Evolutionary conservation across 495 filamentous ascomycete genomes (phyloP).

Genomic region (Cairneyella variabilis): DNA sequence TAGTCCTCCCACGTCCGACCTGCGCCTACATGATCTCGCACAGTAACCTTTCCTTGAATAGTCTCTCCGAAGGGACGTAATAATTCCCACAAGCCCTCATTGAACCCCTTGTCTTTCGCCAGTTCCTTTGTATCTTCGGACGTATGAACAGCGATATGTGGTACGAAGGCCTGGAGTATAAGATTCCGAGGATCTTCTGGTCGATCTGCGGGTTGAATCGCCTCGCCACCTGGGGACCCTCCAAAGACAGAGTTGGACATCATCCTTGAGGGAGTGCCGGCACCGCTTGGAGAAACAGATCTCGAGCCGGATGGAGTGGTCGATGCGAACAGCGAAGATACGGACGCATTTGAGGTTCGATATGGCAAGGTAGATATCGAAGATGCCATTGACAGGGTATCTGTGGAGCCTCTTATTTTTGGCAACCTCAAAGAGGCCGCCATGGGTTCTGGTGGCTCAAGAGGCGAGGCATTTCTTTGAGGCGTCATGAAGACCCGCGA

Average conservation of each 20-base stretch:
- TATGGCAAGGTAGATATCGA: conserved; percentile 47
- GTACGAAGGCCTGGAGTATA: conserved; percentile 80
- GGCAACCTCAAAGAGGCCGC: conserved; percentile 45
- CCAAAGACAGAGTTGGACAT: conserved; percentile 45
- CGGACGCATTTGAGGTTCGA: conserved; percentile 48
- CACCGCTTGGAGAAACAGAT: conserved; percentile 55
- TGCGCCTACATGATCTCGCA: conserved; percentile 82
- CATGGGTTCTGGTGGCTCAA: conserved; percentile 55
- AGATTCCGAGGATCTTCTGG: conserved; percentile 63
- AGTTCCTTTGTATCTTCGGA: conserved; percentile 80
- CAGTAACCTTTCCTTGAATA: conserved; percentile 80
- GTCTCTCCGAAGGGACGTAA: conserved; percentile 89
- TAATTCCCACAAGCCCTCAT: conserved; percentile 74
- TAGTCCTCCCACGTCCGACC: conserved; percentile 86
- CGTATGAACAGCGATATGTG: conserved; percentile 78
- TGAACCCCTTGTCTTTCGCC: conserved; percentile 79
- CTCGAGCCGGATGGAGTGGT: conserved; percentile 50
- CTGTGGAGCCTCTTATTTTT: conserved; percentile 43
- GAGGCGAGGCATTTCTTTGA: conserved; percentile 56
- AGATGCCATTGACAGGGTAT: conserved; percentile 37
- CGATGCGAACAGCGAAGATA: conserved; percentile 55
- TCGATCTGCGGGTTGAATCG: conserved; percentile 41
- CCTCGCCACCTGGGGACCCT: conserved; percentile 30
- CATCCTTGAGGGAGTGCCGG: conserved; percentile 51
- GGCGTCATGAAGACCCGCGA: conserved; percentile 52